Base-by-base conservation (phyloP, 179 eudicot species). In the Sideroxylon spinosum region DNA sequence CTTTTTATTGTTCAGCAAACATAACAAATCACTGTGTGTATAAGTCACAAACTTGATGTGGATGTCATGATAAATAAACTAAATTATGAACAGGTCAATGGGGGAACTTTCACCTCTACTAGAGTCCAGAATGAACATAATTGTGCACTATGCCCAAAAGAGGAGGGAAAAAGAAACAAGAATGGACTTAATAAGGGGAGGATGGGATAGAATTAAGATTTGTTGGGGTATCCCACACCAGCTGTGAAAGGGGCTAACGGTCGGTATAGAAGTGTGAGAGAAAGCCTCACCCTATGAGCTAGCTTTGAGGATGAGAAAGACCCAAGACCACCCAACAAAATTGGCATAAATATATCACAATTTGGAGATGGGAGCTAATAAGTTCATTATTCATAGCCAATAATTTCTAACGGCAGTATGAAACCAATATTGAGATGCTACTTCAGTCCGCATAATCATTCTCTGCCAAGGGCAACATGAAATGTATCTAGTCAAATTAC, bases 361-460 rank as follows among this genome's bases (percentile, higher is more conserved):
- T 25, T 23, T 25, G 2, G n/a, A 6, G 0, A 20, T 6, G 2
- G 2, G 50, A 23, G 16, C 11, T 22, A 22, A 13, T 20, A 11
- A 62, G 19, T 46, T 61, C 59, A 14, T 62, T n/a, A 60, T 61
- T 46, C 14, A 7, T 62, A 4, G 8, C 56, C 14, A 22, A 14
- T 6, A 13, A 60, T 32, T 63, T 23, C 12, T n/a, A n/a, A 20
- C 23, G 9, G 3, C 49, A 48, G 2, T 32, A 48, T n/a, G 56
- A 69, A 10, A 11, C 55, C 50, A 55, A 69, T 28, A 69, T 70
- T 23, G n/a, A 70, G 74, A 32, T 49, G 57, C 55, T 69, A 69
- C 20, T 46, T 69, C 46, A n/a, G 25, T 71, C 14, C 19, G 14
- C 13, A 6, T 20, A 19, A 60, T 71, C 60, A 50, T 71, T 23